These are phyloP conservation scores for Hypsizygus marmoreus DNA, from an alignment of 768 basidiomycete species.

Conservation along the genomic window DNA sequence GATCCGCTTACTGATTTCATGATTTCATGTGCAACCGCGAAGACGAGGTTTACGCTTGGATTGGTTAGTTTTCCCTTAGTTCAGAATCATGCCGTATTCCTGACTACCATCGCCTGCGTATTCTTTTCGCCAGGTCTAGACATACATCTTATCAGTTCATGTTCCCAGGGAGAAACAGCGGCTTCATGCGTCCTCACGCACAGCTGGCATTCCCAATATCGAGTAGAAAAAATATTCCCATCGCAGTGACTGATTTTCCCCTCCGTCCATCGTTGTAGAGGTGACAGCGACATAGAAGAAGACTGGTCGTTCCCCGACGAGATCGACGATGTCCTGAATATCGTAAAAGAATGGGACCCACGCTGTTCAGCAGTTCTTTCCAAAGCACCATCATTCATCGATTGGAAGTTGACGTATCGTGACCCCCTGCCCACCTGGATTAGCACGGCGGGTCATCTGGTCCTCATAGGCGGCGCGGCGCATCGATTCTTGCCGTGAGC, in stretches of 20 bases:
- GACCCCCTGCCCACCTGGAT: slow-evolving; percentile 14
- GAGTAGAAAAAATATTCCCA: too few relatives aligned
- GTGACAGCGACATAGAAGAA: slow-evolving; percentile 9
- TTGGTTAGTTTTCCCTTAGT: not conserved
- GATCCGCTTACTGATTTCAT: slow-evolving; percentile 10
- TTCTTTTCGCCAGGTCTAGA: slow-evolving; percentile 2
- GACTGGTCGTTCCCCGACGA: slow-evolving; percentile 2
- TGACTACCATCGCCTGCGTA: not conserved
- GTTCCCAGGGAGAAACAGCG: slow-evolving; percentile 2
- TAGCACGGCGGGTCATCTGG: slow-evolving; percentile 4
- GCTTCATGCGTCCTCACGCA: slow-evolving; percentile 9
- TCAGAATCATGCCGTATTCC: too few relatives aligned
- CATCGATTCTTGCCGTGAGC: slow-evolving; percentile 10
- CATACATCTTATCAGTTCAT: slow-evolving; percentile 6
- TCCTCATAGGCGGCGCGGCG: slow-evolving; percentile 6
- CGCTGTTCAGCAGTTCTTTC: slow-evolving; percentile 8
- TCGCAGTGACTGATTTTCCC: not conserved
- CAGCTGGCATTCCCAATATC: too few relatives aligned
- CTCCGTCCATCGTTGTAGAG: slow-evolving; percentile 3
- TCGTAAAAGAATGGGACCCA: slow-evolving; percentile 7
- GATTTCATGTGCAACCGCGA: slow-evolving; percentile 10
- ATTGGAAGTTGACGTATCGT: slow-evolving; percentile 9
- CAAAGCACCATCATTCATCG: slow-evolving; percentile 11
- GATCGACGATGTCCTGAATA: slow-evolving; percentile 7
- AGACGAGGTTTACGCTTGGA: slow-evolving; percentile 7